Percentiles rank a stretch among this genome's conserved stretches.
These are phyloP conservation scores for Antrodiella citrinella DNA, from an alignment of 768 basidiomycete species.

Conservation along the genomic window DNA sequence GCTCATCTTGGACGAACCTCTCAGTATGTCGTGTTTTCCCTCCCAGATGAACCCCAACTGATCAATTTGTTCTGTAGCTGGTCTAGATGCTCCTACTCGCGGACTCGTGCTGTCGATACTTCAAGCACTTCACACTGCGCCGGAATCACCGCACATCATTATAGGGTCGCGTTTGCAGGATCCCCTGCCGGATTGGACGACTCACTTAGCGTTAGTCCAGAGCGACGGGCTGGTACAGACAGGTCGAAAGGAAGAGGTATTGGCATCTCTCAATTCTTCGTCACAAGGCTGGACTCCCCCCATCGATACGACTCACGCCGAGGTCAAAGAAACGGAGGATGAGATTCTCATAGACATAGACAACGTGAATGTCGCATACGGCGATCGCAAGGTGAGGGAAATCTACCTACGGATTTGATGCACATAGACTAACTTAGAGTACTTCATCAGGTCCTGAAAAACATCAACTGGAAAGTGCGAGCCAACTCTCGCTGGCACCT, in stretches of 20 bases:
- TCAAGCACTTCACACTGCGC: conserved; percentile 37
- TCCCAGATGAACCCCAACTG: not conserved
- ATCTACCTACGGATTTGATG: not conserved
- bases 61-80: conserved; percentile 40
- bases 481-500: conserved; percentile 88
- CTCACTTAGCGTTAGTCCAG: conserved; percentile 52
- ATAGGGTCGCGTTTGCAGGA: conserved; percentile 66
- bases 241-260: conserved; percentile 41
- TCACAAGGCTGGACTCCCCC: not conserved
- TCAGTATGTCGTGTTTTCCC: conserved; percentile 46
- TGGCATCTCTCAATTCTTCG: conserved; percentile 15
- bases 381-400: conserved; percentile 43
- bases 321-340: conserved; percentile 14
- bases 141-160: conserved; percentile 53
- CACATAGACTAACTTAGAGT: no score
- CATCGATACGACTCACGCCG: not conserved
- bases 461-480: conserved; percentile 76
- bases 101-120: conserved; percentile 48
- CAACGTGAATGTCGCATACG: conserved; percentile 66
- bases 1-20: conserved; percentile 84
- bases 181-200: conserved; percentile 62
- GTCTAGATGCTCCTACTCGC: conserved; percentile 61
- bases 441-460: conserved; percentile 68
- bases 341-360: conserved; percentile 51
- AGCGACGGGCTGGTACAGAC: conserved; percentile 37